phyloP scores from a whole-genome alignment of 495 filamentous ascomycete genomes.

The Xylaria sp. region DNA sequence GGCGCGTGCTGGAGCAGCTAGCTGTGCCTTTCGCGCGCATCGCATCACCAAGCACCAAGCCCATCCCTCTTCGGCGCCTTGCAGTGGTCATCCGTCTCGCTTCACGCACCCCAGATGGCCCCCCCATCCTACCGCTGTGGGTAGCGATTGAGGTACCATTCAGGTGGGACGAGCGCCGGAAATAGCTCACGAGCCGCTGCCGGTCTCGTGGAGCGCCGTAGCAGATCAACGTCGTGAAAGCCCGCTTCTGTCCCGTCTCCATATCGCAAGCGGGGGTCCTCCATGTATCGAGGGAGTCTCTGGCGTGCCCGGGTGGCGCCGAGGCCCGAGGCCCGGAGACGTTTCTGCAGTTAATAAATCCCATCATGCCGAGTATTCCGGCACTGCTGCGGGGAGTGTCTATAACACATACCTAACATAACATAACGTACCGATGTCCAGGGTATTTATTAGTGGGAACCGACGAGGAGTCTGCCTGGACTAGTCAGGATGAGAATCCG shows the following conservation, averaged over 20 bases:
- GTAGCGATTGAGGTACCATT: constrained; percentile 15
- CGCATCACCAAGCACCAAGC: constrained; percentile 12
- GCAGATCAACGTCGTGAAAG: constrained; percentile 10
- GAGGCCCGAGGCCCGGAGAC: background rate
- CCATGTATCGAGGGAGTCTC: background rate
- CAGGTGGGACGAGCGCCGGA: constrained; percentile 22
- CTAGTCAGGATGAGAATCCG: constrained; percentile 12
- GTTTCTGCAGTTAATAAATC: background rate
- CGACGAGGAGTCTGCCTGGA: background rate
- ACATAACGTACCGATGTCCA: background rate
- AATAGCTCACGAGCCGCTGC: constrained; percentile 11
- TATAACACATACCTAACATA: background rate
- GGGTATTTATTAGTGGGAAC: background rate
- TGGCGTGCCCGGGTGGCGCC: constrained; percentile 1
- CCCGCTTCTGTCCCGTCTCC: constrained; percentile 7
- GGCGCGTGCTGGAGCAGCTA: background rate
- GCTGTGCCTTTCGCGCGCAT: constrained; percentile 7
- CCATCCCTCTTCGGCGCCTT: background rate
- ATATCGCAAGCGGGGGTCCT: constrained; percentile 18
- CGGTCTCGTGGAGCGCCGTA: constrained; percentile 4
- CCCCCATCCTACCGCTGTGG: constrained; percentile 4
- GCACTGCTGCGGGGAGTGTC: background rate
- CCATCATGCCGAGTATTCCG: constrained; percentile 4
- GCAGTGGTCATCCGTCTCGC: constrained; percentile 10
- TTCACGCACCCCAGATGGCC: constrained; percentile 18